Evolutionary conservation across 129 eudicot species (phyloP).

Genomic region (Dittrichia graveolens): DNA sequence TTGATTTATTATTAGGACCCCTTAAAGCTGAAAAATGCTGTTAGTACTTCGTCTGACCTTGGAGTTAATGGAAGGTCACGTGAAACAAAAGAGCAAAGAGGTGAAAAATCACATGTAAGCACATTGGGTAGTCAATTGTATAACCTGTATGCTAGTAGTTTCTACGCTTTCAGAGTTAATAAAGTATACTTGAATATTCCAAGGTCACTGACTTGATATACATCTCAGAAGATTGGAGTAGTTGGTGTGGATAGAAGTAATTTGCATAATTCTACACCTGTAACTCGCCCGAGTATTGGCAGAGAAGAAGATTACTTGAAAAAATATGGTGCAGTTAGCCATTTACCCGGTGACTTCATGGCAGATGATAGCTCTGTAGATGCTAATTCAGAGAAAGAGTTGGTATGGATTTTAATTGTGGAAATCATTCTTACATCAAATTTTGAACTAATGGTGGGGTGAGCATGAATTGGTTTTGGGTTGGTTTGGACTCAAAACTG

Average conservation of each 20-base stretch:
- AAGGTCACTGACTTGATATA: constrained; percentile 19
- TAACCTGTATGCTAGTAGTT: constrained; percentile 10
- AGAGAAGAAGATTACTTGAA: constrained; percentile 48
- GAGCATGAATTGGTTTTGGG: too few species aligned
- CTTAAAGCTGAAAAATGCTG: constrained; percentile 36
- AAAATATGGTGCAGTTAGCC: constrained; percentile 48
- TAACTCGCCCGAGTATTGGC: constrained; percentile 26
- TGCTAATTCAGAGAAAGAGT: constrained; percentile 94
- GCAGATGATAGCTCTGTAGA: constrained; percentile 59
- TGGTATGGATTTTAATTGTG: constrained; percentile 49
- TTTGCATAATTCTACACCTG: constrained; percentile 26
- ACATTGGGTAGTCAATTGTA: constrained; percentile 4
- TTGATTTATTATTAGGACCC: constrained; percentile 23
- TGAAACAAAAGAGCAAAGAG: constrained; percentile 14
- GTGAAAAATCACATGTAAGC: constrained; percentile 31
- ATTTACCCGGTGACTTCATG: constrained; percentile 47
- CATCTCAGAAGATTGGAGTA: constrained; percentile 41
- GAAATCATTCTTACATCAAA: not conserved
- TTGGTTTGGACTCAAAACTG: too few species aligned
- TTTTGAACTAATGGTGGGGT: too few species aligned
- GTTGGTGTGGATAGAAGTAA: constrained; percentile 39
- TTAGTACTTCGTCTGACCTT: constrained; percentile 33
- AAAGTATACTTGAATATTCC: constrained; percentile 15
- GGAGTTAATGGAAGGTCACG: constrained; percentile 40
- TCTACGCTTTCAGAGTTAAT: not conserved